Percentiles rank a stretch among this genome's conserved stretches.
phyloP scores from a whole-genome alignment of 495 filamentous ascomycete genomes.

The Aspergillus homomorphus region DNA sequence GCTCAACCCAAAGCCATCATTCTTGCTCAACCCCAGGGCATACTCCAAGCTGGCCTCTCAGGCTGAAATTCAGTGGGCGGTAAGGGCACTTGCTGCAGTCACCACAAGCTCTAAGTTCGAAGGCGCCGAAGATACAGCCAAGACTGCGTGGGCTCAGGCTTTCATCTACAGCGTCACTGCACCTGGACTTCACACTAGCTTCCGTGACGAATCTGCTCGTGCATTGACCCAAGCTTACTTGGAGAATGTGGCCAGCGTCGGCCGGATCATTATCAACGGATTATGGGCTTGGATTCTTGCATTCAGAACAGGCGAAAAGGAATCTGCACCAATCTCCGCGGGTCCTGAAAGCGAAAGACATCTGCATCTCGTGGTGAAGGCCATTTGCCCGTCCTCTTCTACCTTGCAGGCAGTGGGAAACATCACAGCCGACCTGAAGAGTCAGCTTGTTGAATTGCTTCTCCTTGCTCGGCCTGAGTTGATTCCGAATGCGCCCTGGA shows the following conservation, averaged over 20 bases:
- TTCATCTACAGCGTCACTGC: slow-evolving; percentile 76
- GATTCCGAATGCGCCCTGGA: slow-evolving; percentile 79
- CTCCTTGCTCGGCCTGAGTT: slow-evolving; percentile 76
- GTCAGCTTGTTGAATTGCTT: slow-evolving; percentile 68
- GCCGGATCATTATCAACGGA: slow-evolving; percentile 59
- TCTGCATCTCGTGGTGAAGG: slow-evolving; percentile 63
- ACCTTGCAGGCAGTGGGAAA: slow-evolving; percentile 33
- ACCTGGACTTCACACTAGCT: slow-evolving; percentile 49
- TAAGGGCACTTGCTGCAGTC: slow-evolving; percentile 64
- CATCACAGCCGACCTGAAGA: slow-evolving; percentile 46
- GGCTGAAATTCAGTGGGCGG: slow-evolving; percentile 74
- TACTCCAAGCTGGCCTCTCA: slow-evolving; percentile 71
- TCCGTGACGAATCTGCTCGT: slow-evolving; percentile 57
- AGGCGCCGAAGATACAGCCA: slow-evolving; percentile 31
- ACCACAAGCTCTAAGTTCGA: slow-evolving; percentile 41
- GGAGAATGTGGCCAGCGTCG: slow-evolving; percentile 50
- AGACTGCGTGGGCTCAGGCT: slow-evolving; percentile 71
- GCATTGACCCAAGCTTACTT: slow-evolving; percentile 59
- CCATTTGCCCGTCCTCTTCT: slow-evolving; percentile 59
- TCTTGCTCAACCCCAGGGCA: slow-evolving; percentile 76
- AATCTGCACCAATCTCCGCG: slow-evolving; percentile 65
- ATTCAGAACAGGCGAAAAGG: slow-evolving; percentile 66
- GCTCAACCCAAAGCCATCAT: slow-evolving; percentile 71
- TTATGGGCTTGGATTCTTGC: slow-evolving; percentile 80
- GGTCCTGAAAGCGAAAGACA: slow-evolving; percentile 55